Conservation (phyloP, 1,284 basidiomycete species). For the Cryptococcus amylolentus region DNA sequence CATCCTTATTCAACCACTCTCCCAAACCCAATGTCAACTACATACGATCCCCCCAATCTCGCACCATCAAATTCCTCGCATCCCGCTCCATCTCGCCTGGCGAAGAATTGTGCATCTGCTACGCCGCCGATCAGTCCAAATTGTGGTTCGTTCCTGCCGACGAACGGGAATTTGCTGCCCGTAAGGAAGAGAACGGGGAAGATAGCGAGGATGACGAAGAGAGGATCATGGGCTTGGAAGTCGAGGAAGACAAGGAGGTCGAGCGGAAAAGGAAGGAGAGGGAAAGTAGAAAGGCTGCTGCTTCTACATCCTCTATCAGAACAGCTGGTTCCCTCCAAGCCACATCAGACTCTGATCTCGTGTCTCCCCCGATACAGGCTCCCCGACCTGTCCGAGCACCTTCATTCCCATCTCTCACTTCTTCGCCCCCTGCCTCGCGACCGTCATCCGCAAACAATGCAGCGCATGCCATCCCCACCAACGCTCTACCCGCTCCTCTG, state of each 20-base stretch:
- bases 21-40: constrained; percentile 48
- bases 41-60: constrained; percentile 24
- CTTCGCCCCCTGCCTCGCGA: background rate
- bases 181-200: background rate
- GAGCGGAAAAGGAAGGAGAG: background rate
- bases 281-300: background rate
- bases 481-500: background rate
- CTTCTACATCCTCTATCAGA: background rate
- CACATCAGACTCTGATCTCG: background rate
- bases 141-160: constrained; percentile 42
- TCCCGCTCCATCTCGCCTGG: constrained; percentile 25
- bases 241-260: constrained; percentile 4
- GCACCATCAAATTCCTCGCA: constrained; percentile 39
- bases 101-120: constrained; percentile 48
- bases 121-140: constrained; percentile 46
- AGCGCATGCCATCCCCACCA: background rate
- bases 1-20: constrained; percentile 51
- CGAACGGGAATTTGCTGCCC: background rate
- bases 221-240: background rate
- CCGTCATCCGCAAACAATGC: background rate
- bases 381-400: constrained; percentile 1
- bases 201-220: constrained; percentile 4
- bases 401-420: background rate
- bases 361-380: background rate
- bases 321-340: too few species aligned